phyloP scores from a whole-genome alignment of 176 grass and related monocot genomes.

The Bonia amplexicaulis region DNA sequence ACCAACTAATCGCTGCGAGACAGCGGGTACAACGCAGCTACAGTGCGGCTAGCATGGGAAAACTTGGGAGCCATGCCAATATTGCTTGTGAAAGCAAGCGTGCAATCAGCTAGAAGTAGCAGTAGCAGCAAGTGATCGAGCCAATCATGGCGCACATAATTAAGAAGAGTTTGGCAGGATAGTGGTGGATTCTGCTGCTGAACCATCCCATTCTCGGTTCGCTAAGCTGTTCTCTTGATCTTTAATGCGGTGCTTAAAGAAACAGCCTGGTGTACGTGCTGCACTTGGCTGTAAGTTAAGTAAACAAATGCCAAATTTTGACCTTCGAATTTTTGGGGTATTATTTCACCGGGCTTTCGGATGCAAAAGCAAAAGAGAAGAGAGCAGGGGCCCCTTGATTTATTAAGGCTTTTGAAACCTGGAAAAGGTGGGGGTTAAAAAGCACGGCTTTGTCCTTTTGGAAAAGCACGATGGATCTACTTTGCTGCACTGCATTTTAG shows the following conservation, averaged over 20 bases:
- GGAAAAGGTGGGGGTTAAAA: conserved; percentile 13
- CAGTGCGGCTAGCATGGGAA: neutral
- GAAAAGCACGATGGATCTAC: conserved; percentile 25
- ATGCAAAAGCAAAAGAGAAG: neutral
- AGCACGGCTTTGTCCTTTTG: conserved; percentile 47
- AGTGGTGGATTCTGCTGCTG: conserved; percentile 30
- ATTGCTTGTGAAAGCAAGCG: conserved; percentile 11
- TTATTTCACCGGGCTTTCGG: conserved; percentile 15
- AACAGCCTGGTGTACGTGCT: neutral
- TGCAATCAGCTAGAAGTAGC: neutral
- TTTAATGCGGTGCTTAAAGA: neutral
- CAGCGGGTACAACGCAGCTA: neutral
- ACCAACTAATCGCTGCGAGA: neutral
- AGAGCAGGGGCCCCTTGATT: neutral
- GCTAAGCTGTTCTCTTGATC: conserved; percentile 1
- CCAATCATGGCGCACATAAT: conserved; percentile 34
- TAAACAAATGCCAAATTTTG: neutral
- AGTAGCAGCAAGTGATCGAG: neutral
- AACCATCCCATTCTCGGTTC: conserved; percentile 30
- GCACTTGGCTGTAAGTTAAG: neutral
- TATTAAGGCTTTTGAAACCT: conserved; percentile 23
- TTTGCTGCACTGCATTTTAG: conserved; percentile 6
- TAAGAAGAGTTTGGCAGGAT: conserved; percentile 4
- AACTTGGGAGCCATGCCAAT: neutral
- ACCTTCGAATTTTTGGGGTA: neutral